phyloP scores from a whole-genome alignment of 108 stramenopile species.

The Skeletonema tropicum region DNA sequence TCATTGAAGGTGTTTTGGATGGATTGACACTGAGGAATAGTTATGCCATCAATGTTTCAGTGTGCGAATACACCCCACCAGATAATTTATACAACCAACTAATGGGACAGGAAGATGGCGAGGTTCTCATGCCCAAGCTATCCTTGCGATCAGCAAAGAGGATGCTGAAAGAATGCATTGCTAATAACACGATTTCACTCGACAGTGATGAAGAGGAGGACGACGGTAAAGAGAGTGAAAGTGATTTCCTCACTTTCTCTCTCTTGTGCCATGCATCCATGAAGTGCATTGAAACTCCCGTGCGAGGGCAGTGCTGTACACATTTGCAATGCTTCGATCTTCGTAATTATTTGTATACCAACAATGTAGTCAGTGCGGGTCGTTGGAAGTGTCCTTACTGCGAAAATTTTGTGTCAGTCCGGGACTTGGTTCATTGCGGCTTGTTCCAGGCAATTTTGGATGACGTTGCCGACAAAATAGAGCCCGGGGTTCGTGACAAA shows the following conservation, averaged over 20 bases:
- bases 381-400: constrained; percentile 75
- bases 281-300: constrained; percentile 64
- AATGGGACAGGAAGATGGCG: constrained; percentile 27
- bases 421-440: constrained; percentile 50
- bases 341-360: constrained; percentile 54
- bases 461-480: constrained; percentile 11
- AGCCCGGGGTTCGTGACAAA: constrained; percentile 37
- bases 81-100: constrained; percentile 35
- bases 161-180: constrained; percentile 45
- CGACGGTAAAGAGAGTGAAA: constrained; percentile 2
- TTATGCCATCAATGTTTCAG: constrained; percentile 53
- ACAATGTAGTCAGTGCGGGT: constrained; percentile 57
- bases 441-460: constrained; percentile 49
- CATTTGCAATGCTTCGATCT: constrained; percentile 71
- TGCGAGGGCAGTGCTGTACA: constrained; percentile 41
- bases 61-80: constrained; percentile 61
- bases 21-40: constrained; percentile 26
- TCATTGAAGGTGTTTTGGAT: constrained; percentile 6
- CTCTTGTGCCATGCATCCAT: constrained; percentile 67
- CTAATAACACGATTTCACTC: constrained; percentile 35
- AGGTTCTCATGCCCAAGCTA: constrained; percentile 33
- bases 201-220: constrained; percentile 55
- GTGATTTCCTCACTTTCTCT: constrained; percentile 51
- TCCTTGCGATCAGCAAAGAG: constrained; percentile 34
- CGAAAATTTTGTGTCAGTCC: constrained; percentile 45